phyloP scores from a whole-genome alignment of 2,329 filamentous ascomycete genomes.

The Diaporthe eres region DNA sequence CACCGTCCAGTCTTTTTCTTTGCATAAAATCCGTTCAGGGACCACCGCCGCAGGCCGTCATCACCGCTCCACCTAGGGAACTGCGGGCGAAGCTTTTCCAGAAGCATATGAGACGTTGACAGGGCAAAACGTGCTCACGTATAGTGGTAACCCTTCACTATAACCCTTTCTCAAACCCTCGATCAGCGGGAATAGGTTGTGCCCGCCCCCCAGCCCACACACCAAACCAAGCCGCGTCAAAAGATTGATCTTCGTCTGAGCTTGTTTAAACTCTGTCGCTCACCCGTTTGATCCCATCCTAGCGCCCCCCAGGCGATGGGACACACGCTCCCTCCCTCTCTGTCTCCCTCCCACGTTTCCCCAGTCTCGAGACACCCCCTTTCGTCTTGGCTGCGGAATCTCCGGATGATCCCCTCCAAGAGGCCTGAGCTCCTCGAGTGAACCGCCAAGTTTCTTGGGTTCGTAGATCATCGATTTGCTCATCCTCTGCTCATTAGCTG shows the following conservation, averaged over 20 bases:
- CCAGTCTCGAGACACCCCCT: slow-evolving; percentile 20
- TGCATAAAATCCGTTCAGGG: slow-evolving; percentile 16
- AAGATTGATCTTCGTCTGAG: slow-evolving; percentile 31
- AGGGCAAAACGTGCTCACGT: slow-evolving; percentile 28
- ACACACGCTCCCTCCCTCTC: neutral
- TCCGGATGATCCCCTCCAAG: slow-evolving; percentile 15
- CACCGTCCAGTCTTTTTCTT: neutral
- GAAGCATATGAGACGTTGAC: slow-evolving; percentile 33
- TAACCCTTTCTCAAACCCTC: slow-evolving; percentile 17
- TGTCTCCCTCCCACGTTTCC: neutral
- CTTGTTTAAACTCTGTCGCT: slow-evolving; percentile 34
- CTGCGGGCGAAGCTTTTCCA: slow-evolving; percentile 29
- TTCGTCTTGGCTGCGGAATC: slow-evolving; percentile 32
- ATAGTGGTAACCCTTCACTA: slow-evolving; percentile 10
- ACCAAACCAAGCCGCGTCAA: slow-evolving; percentile 25
- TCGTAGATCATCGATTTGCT: slow-evolving; percentile 15
- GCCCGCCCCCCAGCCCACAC: neutral
- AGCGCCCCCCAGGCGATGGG: neutral
- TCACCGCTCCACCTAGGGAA: neutral
- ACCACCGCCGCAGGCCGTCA: slow-evolving; percentile 15
- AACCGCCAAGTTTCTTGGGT: slow-evolving; percentile 33
- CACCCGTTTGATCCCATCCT: slow-evolving; percentile 31
- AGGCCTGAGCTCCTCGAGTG: slow-evolving; percentile 16
- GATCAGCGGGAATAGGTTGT: slow-evolving; percentile 18
- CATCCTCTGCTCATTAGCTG: slow-evolving; percentile 15